A percentile compares a stretch with the other conserved stretches of the same genome.
phyloP scores from a whole-genome alignment of 805 yeast species.

The Candida boleticola region DNA sequence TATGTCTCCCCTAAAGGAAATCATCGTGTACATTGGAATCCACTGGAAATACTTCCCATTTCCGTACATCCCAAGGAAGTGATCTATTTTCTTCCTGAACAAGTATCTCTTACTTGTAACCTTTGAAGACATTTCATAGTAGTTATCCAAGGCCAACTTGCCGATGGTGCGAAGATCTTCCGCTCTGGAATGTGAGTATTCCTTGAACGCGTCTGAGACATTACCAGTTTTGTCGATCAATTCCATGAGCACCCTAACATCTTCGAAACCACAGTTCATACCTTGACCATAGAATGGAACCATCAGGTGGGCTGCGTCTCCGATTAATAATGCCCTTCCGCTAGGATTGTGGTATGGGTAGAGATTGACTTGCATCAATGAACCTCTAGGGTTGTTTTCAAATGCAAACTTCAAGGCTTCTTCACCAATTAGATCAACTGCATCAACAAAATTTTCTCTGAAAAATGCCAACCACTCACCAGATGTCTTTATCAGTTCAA shows the following conservation, averaged over 20 bases:
- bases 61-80: constrained; percentile 53
- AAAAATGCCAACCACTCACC: constrained; percentile 55
- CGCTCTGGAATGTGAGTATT: constrained; percentile 55
- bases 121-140: constrained; percentile 81
- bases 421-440: constrained; percentile 62
- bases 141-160: constrained; percentile 76
- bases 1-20: constrained; percentile 82
- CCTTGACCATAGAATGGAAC: constrained; percentile 99
- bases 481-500: constrained; percentile 49
- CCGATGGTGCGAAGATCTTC: constrained; percentile 73
- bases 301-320: constrained; percentile 96
- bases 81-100: constrained; percentile 67
- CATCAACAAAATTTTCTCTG: constrained; percentile 66
- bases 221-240: constrained; percentile 37
- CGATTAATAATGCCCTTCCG: constrained; percentile 66
- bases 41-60: constrained; percentile 52
- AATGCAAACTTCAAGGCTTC: constrained; percentile 50
- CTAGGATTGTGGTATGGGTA: constrained; percentile 62
- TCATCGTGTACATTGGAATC: constrained; percentile 91
- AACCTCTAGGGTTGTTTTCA: constrained; percentile 65
- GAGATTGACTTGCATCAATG: constrained; percentile 71
- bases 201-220: constrained; percentile 48
- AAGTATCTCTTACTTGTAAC: constrained; percentile 63
- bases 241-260: constrained; percentile 65
- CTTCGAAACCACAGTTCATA: constrained; percentile 95